These are phyloP conservation scores for Pseudocohnilembus persalinus DNA, from an alignment of 169 alveolate species.

Conservation along the genomic window DNA sequence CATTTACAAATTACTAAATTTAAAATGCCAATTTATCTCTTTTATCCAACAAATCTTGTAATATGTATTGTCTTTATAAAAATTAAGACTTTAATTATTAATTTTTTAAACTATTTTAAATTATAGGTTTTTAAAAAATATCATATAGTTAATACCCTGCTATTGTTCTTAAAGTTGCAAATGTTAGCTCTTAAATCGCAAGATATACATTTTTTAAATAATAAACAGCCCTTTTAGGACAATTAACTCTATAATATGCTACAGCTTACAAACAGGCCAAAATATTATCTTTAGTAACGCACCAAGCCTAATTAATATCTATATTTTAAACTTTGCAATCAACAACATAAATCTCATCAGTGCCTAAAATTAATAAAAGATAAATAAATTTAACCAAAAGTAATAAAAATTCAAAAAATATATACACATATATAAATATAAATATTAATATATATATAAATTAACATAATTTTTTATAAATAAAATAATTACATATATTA, in stretches of 20 bases:
- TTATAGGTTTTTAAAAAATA: too few species aligned
- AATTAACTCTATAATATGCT: constrained; percentile 42
- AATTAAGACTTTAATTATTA: too few species aligned
- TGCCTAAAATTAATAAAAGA: not conserved
- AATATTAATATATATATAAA: too few species aligned
- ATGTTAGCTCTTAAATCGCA: constrained; percentile 38
- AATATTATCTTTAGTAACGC: constrained; percentile 47
- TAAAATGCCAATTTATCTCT: constrained; percentile 33
- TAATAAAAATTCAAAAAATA: too few species aligned
- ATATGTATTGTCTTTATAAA: constrained; percentile 15
- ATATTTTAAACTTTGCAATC: constrained; percentile 32
- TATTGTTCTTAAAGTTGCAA: constrained; percentile 35
- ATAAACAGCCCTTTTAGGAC: constrained; percentile 32
- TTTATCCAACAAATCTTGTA: constrained; percentile 42
- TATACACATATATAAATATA: too few species aligned
- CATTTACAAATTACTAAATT: constrained; percentile 26
- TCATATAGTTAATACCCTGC: too few species aligned
- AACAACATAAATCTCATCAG: constrained; percentile 21
- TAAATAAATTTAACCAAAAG: too few species aligned
- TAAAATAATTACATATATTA: constrained; percentile 23
- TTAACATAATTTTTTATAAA: not conserved
- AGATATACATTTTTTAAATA: constrained; percentile 31
- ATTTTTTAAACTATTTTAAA: too few species aligned
- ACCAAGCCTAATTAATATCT: constrained; percentile 35
- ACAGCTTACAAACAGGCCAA: constrained; percentile 41